Percentiles rank a stretch among this genome's conserved stretches.
phyloP scores from a whole-genome alignment of 2,329 filamentous ascomycete genomes.

The Fusarium keratoplasticum region DNA sequence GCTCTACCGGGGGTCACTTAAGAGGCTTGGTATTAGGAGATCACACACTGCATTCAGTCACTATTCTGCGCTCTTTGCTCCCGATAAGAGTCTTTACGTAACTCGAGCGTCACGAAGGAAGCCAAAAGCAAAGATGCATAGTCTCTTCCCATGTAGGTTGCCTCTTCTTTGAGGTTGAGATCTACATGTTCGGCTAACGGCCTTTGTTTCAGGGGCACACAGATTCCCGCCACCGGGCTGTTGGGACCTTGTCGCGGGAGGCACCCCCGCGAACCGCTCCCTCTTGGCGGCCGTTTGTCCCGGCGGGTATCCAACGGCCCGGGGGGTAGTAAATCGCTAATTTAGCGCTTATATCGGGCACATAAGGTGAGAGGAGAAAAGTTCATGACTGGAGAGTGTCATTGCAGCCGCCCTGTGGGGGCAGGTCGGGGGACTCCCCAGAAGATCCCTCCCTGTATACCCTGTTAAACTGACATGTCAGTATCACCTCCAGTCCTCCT shows the following conservation, averaged over 20 bases:
- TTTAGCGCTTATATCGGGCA: background rate
- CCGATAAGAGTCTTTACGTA: background rate
- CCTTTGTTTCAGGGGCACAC: background rate
- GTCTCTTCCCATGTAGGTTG: background rate
- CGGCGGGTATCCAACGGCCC: background rate
- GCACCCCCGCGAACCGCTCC: background rate
- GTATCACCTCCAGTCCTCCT: background rate
- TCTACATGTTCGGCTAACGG: background rate
- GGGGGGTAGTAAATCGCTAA: background rate
- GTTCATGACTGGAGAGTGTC: background rate
- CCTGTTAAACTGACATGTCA: background rate
- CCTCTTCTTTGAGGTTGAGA: background rate
- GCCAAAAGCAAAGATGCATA: background rate
- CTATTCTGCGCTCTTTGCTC: background rate
- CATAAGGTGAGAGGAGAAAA: background rate
- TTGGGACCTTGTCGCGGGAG: background rate
- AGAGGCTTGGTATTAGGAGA: background rate
- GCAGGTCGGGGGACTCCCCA: background rate
- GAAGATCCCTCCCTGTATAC: background rate
- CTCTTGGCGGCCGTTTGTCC: background rate
- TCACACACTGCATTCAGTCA: background rate
- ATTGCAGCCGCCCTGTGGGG: background rate
- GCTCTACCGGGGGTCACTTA: background rate
- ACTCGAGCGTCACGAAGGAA: background rate
- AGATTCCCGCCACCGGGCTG: background rate